These are phyloP conservation scores for Claviceps sp. DNA, from an alignment of 2,329 filamentous ascomycete species.

Conservation along the genomic window DNA sequence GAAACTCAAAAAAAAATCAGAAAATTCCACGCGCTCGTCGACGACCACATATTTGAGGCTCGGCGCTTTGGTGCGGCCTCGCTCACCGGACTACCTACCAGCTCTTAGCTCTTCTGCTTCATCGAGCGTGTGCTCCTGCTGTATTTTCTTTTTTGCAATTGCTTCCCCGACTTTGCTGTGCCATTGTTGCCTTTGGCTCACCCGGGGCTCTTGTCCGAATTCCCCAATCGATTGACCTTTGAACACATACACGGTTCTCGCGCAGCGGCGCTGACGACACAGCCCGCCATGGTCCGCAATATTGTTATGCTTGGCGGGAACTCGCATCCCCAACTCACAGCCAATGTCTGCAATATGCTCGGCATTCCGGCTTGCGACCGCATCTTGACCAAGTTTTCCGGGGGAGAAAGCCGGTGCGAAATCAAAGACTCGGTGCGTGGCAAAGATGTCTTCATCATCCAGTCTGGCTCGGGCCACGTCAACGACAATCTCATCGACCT, in stretches of 20 bases:
- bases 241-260: background rate
- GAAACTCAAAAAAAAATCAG: slow-evolving; percentile 4
- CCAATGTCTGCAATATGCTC: slow-evolving; percentile 77
- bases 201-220: background rate
- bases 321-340: slow-evolving; percentile 78
- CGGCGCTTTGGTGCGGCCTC: slow-evolving; percentile 2
- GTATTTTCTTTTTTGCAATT: background rate
- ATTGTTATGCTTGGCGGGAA: slow-evolving; percentile 88
- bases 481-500: slow-evolving; percentile 96
- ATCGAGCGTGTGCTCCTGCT: background rate
- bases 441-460: slow-evolving; percentile 98
- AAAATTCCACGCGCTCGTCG: slow-evolving; percentile 1
- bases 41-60: background rate
- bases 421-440: slow-evolving; percentile 93
- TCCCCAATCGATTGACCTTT: background rate
- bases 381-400: slow-evolving; percentile 81
- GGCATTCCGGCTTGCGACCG: slow-evolving; percentile 77
- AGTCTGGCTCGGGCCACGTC: slow-evolving; percentile 81
- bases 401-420: slow-evolving; percentile 89
- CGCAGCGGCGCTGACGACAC: background rate
- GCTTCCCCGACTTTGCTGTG: background rate
- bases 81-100: slow-evolving; percentile 3
- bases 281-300: slow-evolving; percentile 68
- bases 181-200: background rate
- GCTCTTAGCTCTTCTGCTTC: background rate